Evolutionary conservation across 164 flowering plant genomes (phyloP).

Genomic region (Platanus orientalis): DNA sequence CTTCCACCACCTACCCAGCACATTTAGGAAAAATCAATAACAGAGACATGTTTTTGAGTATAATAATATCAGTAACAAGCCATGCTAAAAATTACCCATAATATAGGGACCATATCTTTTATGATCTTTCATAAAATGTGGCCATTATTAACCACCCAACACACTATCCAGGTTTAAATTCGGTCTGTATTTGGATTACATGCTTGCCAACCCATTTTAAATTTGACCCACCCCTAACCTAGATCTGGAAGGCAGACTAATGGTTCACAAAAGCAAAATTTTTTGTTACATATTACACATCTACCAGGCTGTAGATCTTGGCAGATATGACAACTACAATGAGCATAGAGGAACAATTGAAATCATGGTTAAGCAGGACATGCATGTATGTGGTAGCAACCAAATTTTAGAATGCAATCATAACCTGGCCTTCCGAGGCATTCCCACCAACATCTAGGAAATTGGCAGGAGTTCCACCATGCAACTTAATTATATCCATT

Average conservation of each 20-base stretch:
- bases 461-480: conserved; percentile 99
- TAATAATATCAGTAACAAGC: too few relatives aligned
- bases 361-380: neutral
- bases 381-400: neutral
- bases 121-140: neutral
- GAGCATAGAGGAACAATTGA: neutral
- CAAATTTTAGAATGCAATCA: neutral
- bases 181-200: too few relatives aligned
- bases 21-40: neutral
- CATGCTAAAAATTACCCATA: too few relatives aligned
- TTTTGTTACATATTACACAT: too few relatives aligned
- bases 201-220: too few relatives aligned
- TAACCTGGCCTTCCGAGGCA: conserved; percentile 96
- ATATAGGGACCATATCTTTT: too few relatives aligned
- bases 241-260: too few relatives aligned
- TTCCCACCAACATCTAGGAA: conserved; percentile 97
- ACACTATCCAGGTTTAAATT: neutral
- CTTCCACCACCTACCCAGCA: conserved; percentile 79
- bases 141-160: neutral
- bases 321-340: too few relatives aligned
- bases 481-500: conserved; percentile 97
- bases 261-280: too few relatives aligned
- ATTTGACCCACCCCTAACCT: too few relatives aligned
- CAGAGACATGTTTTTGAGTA: too few relatives aligned
- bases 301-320: too few relatives aligned